Evolutionary conservation across 192 early-diverging fungal species (phyloP).

Genomic region (Endogone sp.): DNA sequence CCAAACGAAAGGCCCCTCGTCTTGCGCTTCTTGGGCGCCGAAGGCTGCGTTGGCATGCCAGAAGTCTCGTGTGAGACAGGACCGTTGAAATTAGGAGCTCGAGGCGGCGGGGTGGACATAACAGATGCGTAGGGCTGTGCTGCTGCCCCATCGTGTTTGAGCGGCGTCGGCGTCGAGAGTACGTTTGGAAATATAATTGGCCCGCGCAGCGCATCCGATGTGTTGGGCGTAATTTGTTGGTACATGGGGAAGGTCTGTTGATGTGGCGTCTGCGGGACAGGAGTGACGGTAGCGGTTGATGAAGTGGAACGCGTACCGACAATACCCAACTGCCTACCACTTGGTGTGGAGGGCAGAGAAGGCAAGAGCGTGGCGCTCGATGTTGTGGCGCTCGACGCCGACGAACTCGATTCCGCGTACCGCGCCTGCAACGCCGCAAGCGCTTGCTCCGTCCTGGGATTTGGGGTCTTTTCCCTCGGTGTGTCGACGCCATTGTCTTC

Average conservation of each 20-base stretch:
- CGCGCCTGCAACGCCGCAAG: constrained; percentile 1
- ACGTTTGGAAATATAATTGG: not conserved
- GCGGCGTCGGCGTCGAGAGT: not conserved
- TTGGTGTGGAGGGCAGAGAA: not conserved
- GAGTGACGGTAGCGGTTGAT: not conserved
- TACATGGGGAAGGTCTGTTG: not conserved
- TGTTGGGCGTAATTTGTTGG: not conserved
- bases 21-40: not conserved
- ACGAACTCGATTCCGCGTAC: no score
- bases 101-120: no score
- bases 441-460: not conserved
- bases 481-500: not conserved
- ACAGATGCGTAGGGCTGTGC: not conserved
- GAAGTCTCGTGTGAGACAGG: not conserved
- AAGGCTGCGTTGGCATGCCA: not conserved
- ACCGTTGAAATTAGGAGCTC: not conserved
- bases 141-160: not conserved
- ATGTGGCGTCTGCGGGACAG: not conserved
- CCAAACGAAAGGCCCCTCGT: no score
- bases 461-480: not conserved
- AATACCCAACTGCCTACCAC: not conserved
- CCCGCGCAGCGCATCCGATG: no score
- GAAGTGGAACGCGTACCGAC: no score
- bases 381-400: no score
- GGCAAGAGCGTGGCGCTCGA: no score